Conservation (phyloP, 441 rosid species). For the Adansonia gregorii region DNA sequence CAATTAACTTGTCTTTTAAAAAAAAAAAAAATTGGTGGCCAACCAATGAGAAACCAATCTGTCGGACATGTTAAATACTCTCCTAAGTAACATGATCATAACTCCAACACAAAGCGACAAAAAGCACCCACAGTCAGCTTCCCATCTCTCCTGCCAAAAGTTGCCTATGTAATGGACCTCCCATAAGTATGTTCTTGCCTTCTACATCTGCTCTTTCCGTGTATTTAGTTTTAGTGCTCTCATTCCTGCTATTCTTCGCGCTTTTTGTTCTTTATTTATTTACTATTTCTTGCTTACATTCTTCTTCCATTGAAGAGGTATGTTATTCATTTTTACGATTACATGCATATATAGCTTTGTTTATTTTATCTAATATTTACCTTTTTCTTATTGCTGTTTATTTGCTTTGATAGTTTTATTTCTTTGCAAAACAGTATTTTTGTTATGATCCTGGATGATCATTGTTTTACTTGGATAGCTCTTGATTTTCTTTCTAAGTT, state of each 20-base stretch:
- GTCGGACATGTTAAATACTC: neutral
- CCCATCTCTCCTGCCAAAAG: neutral
- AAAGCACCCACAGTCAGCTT: neutral
- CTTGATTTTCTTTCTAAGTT: neutral
- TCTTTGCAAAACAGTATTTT: neutral
- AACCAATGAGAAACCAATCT: conserved; percentile 3
- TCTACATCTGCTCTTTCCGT: conserved; percentile 15
- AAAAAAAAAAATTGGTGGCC: no score
- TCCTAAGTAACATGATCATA: neutral
- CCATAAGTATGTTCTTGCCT: conserved; percentile 26
- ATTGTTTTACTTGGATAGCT: neutral
- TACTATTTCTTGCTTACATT: neutral
- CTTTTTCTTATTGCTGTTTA: neutral
- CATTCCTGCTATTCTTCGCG: neutral
- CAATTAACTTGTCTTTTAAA: no score
- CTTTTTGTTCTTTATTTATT: neutral
- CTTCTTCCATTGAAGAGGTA: conserved; percentile 10
- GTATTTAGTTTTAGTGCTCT: neutral
- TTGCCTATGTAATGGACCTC: conserved; percentile 14
- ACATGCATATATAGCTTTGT: neutral
- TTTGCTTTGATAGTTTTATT: neutral
- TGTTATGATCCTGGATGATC: conserved; percentile 15
- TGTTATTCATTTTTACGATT: neutral
- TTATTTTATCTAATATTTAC: neutral
- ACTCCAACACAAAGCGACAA: conserved; percentile 25